phyloP scores from a whole-genome alignment of 2,329 filamentous ascomycete genomes.

The Colletotrichum sp. region DNA sequence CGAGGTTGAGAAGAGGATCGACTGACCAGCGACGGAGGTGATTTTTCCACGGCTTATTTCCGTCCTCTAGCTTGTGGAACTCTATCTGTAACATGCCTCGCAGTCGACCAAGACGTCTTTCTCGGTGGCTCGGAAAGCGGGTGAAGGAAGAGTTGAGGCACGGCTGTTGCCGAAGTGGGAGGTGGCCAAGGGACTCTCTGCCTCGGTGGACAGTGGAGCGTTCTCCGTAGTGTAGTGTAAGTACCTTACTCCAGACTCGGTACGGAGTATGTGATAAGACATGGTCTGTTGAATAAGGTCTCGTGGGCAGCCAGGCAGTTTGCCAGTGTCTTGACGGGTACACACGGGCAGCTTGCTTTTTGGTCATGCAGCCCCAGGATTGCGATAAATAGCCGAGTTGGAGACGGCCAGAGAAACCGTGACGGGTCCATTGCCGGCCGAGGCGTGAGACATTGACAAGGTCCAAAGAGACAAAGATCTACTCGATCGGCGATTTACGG shows the following conservation, averaged over 20 bases:
- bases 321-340: neutral
- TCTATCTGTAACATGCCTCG: neutral
- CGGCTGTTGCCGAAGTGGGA: neutral
- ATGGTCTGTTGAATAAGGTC: neutral
- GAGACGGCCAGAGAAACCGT: neutral
- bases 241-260: neutral
- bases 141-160: neutral
- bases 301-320: neutral
- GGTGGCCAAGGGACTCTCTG: neutral
- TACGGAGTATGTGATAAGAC: neutral
- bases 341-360: neutral
- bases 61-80: neutral
- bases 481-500: conserved; percentile 7
- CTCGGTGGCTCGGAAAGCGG: neutral
- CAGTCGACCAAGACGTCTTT: neutral
- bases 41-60: neutral
- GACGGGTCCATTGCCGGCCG: neutral
- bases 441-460: neutral
- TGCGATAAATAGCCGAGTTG: neutral
- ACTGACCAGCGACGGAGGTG: neutral
- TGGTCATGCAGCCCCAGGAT: neutral
- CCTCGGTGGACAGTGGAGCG: neutral
- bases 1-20: neutral
- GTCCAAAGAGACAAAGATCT: neutral
- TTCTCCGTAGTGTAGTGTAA: neutral